A percentile compares a stretch with the other conserved stretches of the same genome.
Conservation (phyloP, 176 grass and related monocot species). For the Otatea glauca region DNA sequence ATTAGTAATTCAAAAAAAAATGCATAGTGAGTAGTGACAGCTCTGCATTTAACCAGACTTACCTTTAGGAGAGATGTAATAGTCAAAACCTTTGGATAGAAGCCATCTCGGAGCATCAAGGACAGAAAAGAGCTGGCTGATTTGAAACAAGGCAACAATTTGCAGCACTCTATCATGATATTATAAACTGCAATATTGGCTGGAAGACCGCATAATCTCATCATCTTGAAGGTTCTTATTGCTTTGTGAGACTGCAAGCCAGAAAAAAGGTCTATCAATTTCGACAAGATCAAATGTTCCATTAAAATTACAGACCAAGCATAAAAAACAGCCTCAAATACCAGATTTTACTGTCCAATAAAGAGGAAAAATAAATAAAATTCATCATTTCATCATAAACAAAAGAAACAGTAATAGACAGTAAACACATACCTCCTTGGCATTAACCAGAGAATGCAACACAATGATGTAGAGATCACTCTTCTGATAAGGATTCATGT, state of each 20-base stretch:
- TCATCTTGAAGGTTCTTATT: slow-evolving; percentile 70
- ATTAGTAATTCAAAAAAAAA: slow-evolving; percentile 3
- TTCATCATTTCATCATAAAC: slow-evolving; percentile 18
- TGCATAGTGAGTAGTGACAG: not conserved
- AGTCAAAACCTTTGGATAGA: slow-evolving; percentile 51
- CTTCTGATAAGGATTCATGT: slow-evolving; percentile 56
- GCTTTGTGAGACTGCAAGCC: slow-evolving; percentile 59
- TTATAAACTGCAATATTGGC: slow-evolving; percentile 65
- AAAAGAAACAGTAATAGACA: slow-evolving; percentile 9
- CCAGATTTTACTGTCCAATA: too few species aligned
- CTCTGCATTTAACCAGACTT: slow-evolving; percentile 18
- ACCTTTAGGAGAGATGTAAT: slow-evolving; percentile 67
- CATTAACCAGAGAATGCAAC: slow-evolving; percentile 66
- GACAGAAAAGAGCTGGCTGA: slow-evolving; percentile 70
- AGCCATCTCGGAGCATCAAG: slow-evolving; percentile 84
- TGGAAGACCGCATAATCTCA: slow-evolving; percentile 64
- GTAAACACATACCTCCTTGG: slow-evolving; percentile 65
- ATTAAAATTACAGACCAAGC: too few species aligned
- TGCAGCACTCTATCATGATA: slow-evolving; percentile 84
- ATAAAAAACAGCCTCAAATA: too few species aligned
- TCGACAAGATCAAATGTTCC: slow-evolving; percentile 1
- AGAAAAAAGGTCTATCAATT: slow-evolving; percentile 35
- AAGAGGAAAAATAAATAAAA: not conserved
- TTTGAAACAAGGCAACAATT: slow-evolving; percentile 57
- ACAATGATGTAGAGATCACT: slow-evolving; percentile 69